phyloP scores from a whole-genome alignment of 768 basidiomycete genomes.

The Hirschioporus abietinus region DNA sequence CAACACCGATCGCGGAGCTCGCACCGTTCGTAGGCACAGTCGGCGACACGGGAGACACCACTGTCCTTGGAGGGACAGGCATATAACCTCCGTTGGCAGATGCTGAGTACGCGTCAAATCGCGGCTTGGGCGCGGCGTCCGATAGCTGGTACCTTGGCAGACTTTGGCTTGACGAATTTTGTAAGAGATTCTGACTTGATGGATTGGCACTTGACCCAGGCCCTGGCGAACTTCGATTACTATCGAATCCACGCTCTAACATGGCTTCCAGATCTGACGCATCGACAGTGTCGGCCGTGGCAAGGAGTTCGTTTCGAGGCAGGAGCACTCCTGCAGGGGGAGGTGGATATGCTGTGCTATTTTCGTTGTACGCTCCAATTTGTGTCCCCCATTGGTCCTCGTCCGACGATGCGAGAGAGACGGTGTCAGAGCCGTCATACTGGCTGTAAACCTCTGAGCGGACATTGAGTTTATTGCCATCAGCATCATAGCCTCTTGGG shows the following conservation, averaged over 20 bases:
- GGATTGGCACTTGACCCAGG: constrained; percentile 15
- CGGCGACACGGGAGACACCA: constrained; percentile 28
- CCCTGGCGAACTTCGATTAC: constrained; percentile 42
- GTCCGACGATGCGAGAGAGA: constrained; percentile 80
- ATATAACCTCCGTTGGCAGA: constrained; percentile 32
- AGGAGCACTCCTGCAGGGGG: constrained; percentile 71
- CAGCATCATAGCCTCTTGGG: constrained; percentile 59
- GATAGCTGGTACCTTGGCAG: constrained; percentile 58
- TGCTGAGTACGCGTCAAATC: constrained; percentile 51
- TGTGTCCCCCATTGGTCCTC: constrained; percentile 96
- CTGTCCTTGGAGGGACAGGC: constrained; percentile 13
- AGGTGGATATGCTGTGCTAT: constrained; percentile 70
- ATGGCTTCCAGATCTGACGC: constrained; percentile 84
- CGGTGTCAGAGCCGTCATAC: constrained; percentile 75
- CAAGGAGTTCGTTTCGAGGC: constrained; percentile 28
- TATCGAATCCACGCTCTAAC: constrained; percentile 88
- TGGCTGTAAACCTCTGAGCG: constrained; percentile 45
- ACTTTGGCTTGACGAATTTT: constrained; percentile 27
- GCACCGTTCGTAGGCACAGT: constrained; percentile 23
- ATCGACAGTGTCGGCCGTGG: constrained; percentile 45
- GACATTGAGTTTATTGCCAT: constrained; percentile 58
- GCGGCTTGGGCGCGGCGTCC: constrained; percentile 42
- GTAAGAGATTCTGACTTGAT: constrained; percentile 25
- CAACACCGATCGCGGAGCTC: constrained; percentile 31
- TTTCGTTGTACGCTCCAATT: constrained; percentile 93